Percentiles rank a stretch among this genome's conserved stretches.
Evolutionary conservation across 2,329 filamentous ascomycete species (phyloP).

Genomic region (Pezicula radicicola): DNA sequence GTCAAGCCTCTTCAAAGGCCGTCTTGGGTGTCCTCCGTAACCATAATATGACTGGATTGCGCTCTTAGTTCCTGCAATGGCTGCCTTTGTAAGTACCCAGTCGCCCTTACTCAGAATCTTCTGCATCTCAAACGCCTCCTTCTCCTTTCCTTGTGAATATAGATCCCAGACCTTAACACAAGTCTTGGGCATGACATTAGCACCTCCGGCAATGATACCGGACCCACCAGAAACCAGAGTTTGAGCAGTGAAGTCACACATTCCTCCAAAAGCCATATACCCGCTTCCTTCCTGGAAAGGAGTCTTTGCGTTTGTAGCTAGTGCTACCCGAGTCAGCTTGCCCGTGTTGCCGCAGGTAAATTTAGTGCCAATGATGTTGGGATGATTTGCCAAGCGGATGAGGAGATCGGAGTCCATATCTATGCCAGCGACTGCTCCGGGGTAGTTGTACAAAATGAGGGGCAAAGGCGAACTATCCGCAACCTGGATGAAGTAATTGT

Average conservation of each 20-base stretch:
- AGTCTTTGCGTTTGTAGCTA: conserved; percentile 68
- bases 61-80: conserved; percentile 83
- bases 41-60: conserved; percentile 78
- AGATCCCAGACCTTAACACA: conserved; percentile 78
- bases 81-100: conserved; percentile 79
- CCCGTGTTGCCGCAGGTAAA: conserved; percentile 91
- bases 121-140: conserved; percentile 74
- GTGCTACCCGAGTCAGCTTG: conserved; percentile 79
- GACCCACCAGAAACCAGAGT: conserved; percentile 75
- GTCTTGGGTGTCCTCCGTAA: conserved; percentile 74
- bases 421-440: conserved; percentile 79
- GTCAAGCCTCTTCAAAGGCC: conserved; percentile 66
- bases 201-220: conserved; percentile 82
- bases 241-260: conserved; percentile 84
- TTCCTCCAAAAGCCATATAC: conserved; percentile 85
- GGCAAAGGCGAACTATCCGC: conserved; percentile 74
- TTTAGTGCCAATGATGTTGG: conserved; percentile 84
- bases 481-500: conserved; percentile 63
- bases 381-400: conserved; percentile 74
- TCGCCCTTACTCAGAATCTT: conserved; percentile 75
- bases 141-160: conserved; percentile 67
- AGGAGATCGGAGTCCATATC: conserved; percentile 89
- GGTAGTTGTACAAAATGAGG: conserved; percentile 89
- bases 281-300: conserved; percentile 55
- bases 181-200: conserved; percentile 81